Evolutionary conservation across 352 stramenopile species (phyloP).

Genomic region (Thalassiosira livingstoniorum): DNA sequence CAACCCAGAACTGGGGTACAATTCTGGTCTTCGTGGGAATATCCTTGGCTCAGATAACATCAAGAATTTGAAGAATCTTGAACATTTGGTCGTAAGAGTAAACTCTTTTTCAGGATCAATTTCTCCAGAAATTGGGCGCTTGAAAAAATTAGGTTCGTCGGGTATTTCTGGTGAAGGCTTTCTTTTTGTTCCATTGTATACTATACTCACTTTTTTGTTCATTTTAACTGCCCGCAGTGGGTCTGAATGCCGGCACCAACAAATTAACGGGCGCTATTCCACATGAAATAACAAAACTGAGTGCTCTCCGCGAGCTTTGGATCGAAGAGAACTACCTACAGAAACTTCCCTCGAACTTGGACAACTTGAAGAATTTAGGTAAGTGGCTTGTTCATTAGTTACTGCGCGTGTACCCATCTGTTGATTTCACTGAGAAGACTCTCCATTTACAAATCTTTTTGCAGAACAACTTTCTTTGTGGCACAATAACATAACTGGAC

Average conservation of each 20-base stretch:
- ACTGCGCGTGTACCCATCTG: neutral
- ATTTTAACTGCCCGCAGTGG: neutral
- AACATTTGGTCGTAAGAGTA: neutral
- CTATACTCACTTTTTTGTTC: neutral
- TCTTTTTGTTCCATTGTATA: neutral
- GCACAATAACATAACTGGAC: neutral
- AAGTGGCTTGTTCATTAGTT: neutral
- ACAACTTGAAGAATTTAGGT: neutral
- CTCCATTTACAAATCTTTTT: neutral
- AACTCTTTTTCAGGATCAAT: constrained; percentile 2
- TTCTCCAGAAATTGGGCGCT: neutral
- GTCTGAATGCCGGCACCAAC: neutral
- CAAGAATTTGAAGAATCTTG: neutral
- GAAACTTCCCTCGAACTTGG: neutral
- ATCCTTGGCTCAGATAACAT: constrained; percentile 8
- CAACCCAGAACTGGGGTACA: neutral
- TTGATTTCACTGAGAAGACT: neutral
- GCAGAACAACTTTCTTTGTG: neutral
- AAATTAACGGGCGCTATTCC: neutral
- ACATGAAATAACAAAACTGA: neutral
- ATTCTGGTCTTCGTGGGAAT: neutral
- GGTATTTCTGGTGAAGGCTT: neutral
- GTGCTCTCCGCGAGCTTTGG: neutral
- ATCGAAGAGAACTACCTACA: neutral
- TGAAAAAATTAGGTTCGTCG: constrained; percentile 2